A percentile compares a stretch with the other conserved stretches of the same genome.
phyloP scores from a whole-genome alignment of 2,329 filamentous ascomycete genomes.

The Aureobasidium pullulans region DNA sequence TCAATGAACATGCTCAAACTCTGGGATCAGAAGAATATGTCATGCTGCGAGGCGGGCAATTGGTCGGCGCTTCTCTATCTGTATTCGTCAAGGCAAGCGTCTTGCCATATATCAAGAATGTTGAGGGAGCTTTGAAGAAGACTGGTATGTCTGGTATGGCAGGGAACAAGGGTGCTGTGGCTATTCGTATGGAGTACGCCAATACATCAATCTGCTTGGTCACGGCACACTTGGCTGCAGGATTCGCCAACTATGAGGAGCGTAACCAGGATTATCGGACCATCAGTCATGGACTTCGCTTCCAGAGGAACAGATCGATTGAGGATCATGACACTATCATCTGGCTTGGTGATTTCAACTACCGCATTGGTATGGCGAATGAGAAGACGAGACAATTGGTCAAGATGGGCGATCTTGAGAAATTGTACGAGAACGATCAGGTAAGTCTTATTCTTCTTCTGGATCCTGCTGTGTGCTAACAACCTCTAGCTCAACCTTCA shows the following conservation, averaged over 20 bases:
- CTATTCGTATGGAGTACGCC: conserved; percentile 89
- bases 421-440: conserved; percentile 85
- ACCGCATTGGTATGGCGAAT: conserved; percentile 78
- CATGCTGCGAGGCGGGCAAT: conserved; percentile 79
- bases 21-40: conserved; percentile 74
- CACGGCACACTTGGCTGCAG: conserved; percentile 90
- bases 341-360: conserved; percentile 98
- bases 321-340: conserved; percentile 87
- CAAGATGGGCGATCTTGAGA: conserved; percentile 63
- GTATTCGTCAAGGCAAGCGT: conserved; percentile 79
- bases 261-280: conserved; percentile 87
- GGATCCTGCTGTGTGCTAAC: too few relatives aligned
- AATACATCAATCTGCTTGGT: conserved; percentile 92
- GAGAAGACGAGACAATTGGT: conserved; percentile 72
- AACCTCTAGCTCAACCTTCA: conserved; percentile 87
- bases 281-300: conserved; percentile 78
- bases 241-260: conserved; percentile 95
- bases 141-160: conserved; percentile 92
- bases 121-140: conserved; percentile 93
- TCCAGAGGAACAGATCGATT: conserved; percentile 84
- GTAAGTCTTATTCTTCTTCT: conserved; percentile 20
- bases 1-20: conserved; percentile 64
- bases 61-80: conserved; percentile 87
- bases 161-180: conserved; percentile 95
- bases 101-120: conserved; percentile 82